Conservation (phyloP, 768 basidiomycete genomes). For the Mycena metata region DNA sequence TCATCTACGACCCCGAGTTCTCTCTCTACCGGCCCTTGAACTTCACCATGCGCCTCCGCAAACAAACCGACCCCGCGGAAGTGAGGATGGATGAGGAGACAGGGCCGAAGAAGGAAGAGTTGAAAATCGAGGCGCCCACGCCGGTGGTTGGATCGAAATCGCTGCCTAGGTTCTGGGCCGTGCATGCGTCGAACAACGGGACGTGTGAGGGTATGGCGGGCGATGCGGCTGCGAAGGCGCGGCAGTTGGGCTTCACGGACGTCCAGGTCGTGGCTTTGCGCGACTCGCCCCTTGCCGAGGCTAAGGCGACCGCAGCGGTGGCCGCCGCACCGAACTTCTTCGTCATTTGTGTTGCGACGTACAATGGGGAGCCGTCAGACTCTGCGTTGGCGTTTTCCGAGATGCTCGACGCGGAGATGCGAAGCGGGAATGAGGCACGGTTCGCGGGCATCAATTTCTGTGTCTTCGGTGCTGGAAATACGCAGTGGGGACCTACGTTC, state of each 20-base stretch:
- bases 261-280: conserved; percentile 23
- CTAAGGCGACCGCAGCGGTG: conserved; percentile 1
- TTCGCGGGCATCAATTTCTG: conserved; percentile 34
- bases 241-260: conserved; percentile 28
- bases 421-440: conserved; percentile 10
- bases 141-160: conserved; percentile 17
- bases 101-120: neutral
- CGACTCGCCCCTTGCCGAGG: conserved; percentile 32
- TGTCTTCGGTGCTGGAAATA: conserved; percentile 36
- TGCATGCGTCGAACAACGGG: conserved; percentile 34
- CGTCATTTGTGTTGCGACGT: conserved; percentile 32
- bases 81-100: neutral
- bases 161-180: conserved; percentile 30
- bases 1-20: conserved; percentile 37
- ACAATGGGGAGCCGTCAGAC: conserved; percentile 35
- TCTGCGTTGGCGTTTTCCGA: conserved; percentile 29
- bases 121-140: conserved; percentile 25
- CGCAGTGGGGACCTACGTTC: conserved; percentile 34
- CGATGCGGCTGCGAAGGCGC: conserved; percentile 26
- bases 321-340: conserved; percentile 30
- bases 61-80: conserved; percentile 18
- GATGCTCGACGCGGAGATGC: conserved; percentile 30
- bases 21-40: conserved; percentile 31
- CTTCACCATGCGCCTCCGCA: conserved; percentile 33
- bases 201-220: conserved; percentile 34